Conservation (phyloP, 345 rosid genomes). For the Chamaenerion angustifolium region DNA sequence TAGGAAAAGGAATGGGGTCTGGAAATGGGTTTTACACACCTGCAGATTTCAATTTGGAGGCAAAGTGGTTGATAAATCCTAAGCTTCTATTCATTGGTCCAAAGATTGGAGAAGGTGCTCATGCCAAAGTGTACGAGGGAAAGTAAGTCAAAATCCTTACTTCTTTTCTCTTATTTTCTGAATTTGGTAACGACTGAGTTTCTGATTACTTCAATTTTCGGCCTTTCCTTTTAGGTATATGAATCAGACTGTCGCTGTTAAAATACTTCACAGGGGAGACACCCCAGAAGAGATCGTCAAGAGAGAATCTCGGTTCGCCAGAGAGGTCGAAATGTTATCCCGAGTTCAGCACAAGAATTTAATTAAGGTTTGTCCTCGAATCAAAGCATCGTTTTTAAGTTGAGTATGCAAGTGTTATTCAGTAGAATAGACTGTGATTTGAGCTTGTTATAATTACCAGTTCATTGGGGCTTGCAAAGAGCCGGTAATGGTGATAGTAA, state of each 20-base stretch:
- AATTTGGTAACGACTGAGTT: too few relatives aligned
- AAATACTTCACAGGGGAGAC: slow-evolving; percentile 66
- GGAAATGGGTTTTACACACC: slow-evolving; percentile 43
- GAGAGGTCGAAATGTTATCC: slow-evolving; percentile 86
- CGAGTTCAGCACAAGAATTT: slow-evolving; percentile 86
- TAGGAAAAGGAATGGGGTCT: slow-evolving; percentile 52
- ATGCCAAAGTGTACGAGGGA: slow-evolving; percentile 97
- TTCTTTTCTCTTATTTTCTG: too few relatives aligned
- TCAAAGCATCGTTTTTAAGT: too few relatives aligned
- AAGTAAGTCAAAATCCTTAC: slow-evolving; percentile 42
- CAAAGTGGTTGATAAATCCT: slow-evolving; percentile 84
- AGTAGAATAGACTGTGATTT: too few relatives aligned
- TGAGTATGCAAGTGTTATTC: too few relatives aligned
- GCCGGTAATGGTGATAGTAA: slow-evolving; percentile 91
- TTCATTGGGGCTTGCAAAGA: slow-evolving; percentile 96
- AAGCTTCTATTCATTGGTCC: slow-evolving; percentile 91
- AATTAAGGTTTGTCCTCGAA: slow-evolving; percentile 46
- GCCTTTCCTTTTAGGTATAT: too few relatives aligned
- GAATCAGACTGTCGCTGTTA: slow-evolving; percentile 77
- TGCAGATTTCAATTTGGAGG: slow-evolving; percentile 55
- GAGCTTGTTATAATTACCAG: slow-evolving; percentile 21
- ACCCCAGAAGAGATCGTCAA: slow-evolving; percentile 73
- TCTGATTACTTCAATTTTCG: too few relatives aligned
- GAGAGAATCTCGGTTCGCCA: slow-evolving; percentile 59
- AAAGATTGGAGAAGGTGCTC: slow-evolving; percentile 97